These are phyloP conservation scores for Cercospora citrullina DNA, from an alignment of 2,329 filamentous ascomycete genomes.

Conservation along the genomic window DNA sequence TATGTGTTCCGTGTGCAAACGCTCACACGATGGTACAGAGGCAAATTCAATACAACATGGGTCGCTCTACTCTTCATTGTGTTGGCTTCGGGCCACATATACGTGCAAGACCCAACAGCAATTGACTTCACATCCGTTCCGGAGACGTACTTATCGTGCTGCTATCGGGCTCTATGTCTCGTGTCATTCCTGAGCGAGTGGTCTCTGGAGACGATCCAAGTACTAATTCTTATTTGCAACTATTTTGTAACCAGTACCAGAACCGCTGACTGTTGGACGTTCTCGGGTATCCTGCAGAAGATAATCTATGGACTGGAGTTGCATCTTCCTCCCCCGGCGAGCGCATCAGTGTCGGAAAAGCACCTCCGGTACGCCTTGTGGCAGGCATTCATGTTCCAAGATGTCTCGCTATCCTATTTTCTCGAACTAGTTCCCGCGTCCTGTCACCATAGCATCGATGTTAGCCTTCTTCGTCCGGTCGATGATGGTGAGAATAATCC, in stretches of 20 bases:
- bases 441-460: neutral
- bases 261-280: constrained; percentile 77
- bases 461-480: neutral
- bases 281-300: constrained; percentile 71
- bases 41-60: neutral
- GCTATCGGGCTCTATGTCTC: neutral
- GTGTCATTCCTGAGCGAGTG: neutral
- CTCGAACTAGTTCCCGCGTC: constrained; percentile 51
- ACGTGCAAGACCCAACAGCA: neutral
- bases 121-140: neutral
- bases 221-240: constrained; percentile 77
- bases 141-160: neutral
- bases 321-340: constrained; percentile 74
- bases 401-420: constrained; percentile 76
- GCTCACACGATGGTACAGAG: neutral
- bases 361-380: constrained; percentile 75
- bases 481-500: neutral
- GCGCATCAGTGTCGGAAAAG: constrained; percentile 58
- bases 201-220: constrained; percentile 59
- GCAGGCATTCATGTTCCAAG: constrained; percentile 77
- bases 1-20: neutral
- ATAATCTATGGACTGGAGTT: constrained; percentile 80
- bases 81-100: neutral
- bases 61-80: neutral
- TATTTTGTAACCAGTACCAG: constrained; percentile 85